These are phyloP conservation scores for Rubia peregrina DNA, from an alignment of 305 asterid genomes.

Conservation along the genomic window DNA sequence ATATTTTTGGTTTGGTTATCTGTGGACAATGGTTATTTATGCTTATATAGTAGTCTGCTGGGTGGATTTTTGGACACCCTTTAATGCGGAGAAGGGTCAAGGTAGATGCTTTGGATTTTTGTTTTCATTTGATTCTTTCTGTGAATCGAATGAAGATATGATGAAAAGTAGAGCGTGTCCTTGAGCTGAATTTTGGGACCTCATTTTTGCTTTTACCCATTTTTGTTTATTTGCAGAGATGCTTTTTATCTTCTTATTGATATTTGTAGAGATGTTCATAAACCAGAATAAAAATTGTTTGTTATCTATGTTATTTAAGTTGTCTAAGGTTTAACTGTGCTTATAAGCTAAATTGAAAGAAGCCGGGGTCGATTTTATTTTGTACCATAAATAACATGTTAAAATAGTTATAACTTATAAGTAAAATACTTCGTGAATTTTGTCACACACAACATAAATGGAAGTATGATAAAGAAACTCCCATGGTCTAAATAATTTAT, in stretches of 20 bases:
- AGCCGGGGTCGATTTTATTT: no score
- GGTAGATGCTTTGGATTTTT: slow-evolving; percentile 3
- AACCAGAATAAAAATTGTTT: no score
- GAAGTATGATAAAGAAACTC: no score
- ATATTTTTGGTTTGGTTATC: neutral
- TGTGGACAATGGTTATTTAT: neutral
- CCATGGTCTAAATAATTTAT: no score
- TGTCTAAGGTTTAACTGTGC: no score
- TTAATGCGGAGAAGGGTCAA: neutral
- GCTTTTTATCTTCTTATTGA: neutral
- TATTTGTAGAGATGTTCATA: neutral
- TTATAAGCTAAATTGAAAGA: no score
- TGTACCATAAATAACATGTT: no score
- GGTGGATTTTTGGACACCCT: neutral
- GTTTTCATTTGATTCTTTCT: neutral
- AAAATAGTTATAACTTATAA: no score
- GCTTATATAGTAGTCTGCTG: neutral
- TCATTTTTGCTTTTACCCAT: neutral
- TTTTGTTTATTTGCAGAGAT: neutral
- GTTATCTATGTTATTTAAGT: no score
- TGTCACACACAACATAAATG: no score
- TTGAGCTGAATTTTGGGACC: slow-evolving; percentile 9
- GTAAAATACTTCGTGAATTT: no score
- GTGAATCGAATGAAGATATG: neutral
- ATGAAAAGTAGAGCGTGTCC: neutral